A percentile compares a stretch with the other conserved stretches of the same genome.
Evolutionary conservation across 129 eudicot genomes (phyloP).

Genomic region (Flaveria linearis): DNA sequence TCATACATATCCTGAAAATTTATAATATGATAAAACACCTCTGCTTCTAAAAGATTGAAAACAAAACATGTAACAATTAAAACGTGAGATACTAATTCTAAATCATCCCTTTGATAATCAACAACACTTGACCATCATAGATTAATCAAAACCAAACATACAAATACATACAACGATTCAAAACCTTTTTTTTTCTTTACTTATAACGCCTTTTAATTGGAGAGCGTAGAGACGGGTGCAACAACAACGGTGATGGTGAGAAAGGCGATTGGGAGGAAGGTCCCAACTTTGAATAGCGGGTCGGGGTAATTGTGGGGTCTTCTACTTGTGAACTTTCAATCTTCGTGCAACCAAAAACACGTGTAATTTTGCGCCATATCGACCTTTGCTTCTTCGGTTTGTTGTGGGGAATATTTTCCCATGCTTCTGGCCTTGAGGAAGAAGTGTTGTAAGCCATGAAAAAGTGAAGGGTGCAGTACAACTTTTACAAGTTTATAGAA

Average conservation of each 20-base stretch:
- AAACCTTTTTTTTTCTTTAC: conserved; percentile 8
- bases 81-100: too few species aligned
- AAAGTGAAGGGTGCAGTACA: conserved; percentile 7
- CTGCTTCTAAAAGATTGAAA: too few species aligned
- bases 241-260: conserved; percentile 36
- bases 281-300: conserved; percentile 33
- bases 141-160: conserved; percentile 5
- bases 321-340: conserved; percentile 30
- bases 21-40: too few species aligned
- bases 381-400: conserved; percentile 29
- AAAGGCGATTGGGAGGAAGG: conserved; percentile 25
- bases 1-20: too few species aligned
- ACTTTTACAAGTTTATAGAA: conserved; percentile 9
- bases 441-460: conserved; percentile 32
- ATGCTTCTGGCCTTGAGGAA: conserved; percentile 25
- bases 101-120: not conserved
- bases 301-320: conserved; percentile 34
- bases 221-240: conserved; percentile 42
- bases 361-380: conserved; percentile 38
- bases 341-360: conserved; percentile 39
- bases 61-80: not conserved
- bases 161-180: conserved; percentile 19
- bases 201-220: conserved; percentile 39
- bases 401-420: conserved; percentile 1
- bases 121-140: conserved; percentile 10